Percentiles rank a stretch among this genome's conserved stretches.
These are phyloP conservation scores for Glycyrrhiza uralensis DNA, from an alignment of 306 rosid genomes.

Conservation along the genomic window DNA sequence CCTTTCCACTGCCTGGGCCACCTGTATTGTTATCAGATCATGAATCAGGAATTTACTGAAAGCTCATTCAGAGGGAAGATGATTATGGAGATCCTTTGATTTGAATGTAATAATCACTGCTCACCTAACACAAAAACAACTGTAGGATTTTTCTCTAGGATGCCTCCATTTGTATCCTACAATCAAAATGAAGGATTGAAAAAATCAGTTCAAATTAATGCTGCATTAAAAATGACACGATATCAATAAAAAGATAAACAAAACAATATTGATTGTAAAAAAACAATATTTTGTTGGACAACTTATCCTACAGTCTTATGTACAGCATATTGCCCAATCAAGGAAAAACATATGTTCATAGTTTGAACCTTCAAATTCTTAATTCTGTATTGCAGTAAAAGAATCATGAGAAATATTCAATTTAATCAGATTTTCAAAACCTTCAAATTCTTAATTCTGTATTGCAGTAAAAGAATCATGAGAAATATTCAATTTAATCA, in stretches of 20 bases:
- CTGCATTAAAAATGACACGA: background rate
- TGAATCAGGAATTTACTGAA: background rate
- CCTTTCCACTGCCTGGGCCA: slow-evolving; percentile 99
- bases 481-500: background rate
- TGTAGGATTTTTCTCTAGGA: slow-evolving; percentile 65
- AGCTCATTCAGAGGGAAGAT: background rate
- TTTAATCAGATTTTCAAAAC: slow-evolving; percentile 10
- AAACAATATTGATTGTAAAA: background rate
- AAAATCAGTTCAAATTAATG: background rate
- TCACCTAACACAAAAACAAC: slow-evolving; percentile 96
- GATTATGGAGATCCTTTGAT: background rate
- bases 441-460: slow-evolving; percentile 19
- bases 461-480: background rate
- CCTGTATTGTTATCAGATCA: slow-evolving; percentile 49
- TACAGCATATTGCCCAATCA: background rate
- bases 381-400: background rate
- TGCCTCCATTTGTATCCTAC: slow-evolving; percentile 59
- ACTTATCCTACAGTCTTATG: background rate
- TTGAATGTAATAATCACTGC: slow-evolving; percentile 19
- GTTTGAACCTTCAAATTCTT: slow-evolving; percentile 7
- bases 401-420: background rate
- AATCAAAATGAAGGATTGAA: background rate
- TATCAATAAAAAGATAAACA: background rate
- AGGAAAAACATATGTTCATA: background rate
- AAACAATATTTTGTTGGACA: background rate